Evolutionary conservation across 2,329 filamentous ascomycete species (phyloP).

Genomic region (Colletotrichum acutatum): DNA sequence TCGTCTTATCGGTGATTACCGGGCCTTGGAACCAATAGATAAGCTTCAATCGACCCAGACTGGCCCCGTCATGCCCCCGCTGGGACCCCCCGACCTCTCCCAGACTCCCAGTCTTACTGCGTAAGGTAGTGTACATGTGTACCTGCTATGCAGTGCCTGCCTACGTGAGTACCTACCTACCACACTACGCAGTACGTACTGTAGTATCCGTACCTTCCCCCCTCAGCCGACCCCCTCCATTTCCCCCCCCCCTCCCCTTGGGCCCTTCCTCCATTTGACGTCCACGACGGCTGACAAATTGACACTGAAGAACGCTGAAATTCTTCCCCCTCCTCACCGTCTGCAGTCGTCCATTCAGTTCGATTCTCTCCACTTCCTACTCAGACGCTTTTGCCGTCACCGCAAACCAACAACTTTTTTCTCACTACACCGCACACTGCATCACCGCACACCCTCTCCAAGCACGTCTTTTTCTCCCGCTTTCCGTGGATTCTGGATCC

Average conservation of each 20-base stretch:
- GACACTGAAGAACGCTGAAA: slow-evolving; percentile 33
- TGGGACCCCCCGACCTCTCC: slow-evolving; percentile 1
- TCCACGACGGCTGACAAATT: slow-evolving; percentile 35
- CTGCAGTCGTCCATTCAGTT: slow-evolving; percentile 28
- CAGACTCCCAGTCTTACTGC: too few relatives aligned
- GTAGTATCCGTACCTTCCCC: background rate
- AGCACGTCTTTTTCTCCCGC: slow-evolving; percentile 28
- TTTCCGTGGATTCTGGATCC: slow-evolving; percentile 25
- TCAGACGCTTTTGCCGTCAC: slow-evolving; percentile 16
- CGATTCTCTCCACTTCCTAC: slow-evolving; percentile 32
- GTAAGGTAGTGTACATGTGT: too few relatives aligned
- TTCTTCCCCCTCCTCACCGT: slow-evolving; percentile 37
- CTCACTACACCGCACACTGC: slow-evolving; percentile 7
- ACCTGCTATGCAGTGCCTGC: too few relatives aligned
- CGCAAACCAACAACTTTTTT: slow-evolving; percentile 15
- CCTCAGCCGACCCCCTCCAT: slow-evolving; percentile 31
- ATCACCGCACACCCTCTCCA: slow-evolving; percentile 19
- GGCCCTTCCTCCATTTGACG: slow-evolving; percentile 4
- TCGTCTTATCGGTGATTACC: slow-evolving; percentile 7
- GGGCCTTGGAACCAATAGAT: slow-evolving; percentile 18
- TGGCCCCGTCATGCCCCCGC: background rate
- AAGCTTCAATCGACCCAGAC: background rate
- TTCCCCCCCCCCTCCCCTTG: background rate
- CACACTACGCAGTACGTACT: too few relatives aligned
- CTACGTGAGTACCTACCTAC: too few relatives aligned